phyloP scores from a whole-genome alignment of 352 stramenopile species.

The Globisporangium ultimum region DNA sequence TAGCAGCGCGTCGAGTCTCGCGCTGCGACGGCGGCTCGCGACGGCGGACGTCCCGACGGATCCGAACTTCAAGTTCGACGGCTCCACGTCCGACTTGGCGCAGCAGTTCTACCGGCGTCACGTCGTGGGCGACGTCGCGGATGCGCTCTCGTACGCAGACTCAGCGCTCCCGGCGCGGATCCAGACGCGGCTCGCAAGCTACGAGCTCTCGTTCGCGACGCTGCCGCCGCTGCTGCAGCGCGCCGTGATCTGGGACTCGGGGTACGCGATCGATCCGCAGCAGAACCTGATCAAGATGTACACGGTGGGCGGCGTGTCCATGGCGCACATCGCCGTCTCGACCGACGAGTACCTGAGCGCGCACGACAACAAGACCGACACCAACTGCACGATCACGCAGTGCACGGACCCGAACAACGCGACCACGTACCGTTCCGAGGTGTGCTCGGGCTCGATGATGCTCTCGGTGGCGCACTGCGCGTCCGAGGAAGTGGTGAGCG shows the following conservation, averaged over 20 bases:
- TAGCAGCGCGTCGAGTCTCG: neutral
- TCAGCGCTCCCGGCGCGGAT: constrained; percentile 13
- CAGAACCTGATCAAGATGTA: constrained; percentile 21
- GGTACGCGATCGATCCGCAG: constrained; percentile 19
- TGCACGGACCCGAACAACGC: constrained; percentile 23
- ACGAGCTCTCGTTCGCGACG: constrained; percentile 9
- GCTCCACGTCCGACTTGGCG: constrained; percentile 25
- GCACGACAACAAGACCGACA: no score
- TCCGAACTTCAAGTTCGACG: constrained; percentile 19
- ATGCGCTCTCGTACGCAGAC: constrained; percentile 6
- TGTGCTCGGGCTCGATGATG: constrained; percentile 36
- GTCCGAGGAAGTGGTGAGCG: constrained; percentile 13
- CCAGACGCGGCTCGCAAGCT: neutral
- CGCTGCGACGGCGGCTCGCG: constrained; percentile 3
- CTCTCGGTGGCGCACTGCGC: constrained; percentile 26
- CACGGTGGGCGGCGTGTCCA: constrained; percentile 17
- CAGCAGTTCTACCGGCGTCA: constrained; percentile 12
- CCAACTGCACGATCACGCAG: constrained; percentile 19
- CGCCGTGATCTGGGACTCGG: constrained; percentile 37
- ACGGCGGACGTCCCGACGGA: constrained; percentile 12
- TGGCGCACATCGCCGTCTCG: constrained; percentile 20
- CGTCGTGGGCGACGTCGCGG: constrained; percentile 19
- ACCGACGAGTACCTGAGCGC: constrained; percentile 22
- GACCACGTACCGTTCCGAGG: constrained; percentile 10
- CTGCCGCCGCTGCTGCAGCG: constrained; percentile 28